Evolutionary conservation across 148 eudicot genomes (phyloP).

Genomic region (Polygonum aviculare): DNA sequence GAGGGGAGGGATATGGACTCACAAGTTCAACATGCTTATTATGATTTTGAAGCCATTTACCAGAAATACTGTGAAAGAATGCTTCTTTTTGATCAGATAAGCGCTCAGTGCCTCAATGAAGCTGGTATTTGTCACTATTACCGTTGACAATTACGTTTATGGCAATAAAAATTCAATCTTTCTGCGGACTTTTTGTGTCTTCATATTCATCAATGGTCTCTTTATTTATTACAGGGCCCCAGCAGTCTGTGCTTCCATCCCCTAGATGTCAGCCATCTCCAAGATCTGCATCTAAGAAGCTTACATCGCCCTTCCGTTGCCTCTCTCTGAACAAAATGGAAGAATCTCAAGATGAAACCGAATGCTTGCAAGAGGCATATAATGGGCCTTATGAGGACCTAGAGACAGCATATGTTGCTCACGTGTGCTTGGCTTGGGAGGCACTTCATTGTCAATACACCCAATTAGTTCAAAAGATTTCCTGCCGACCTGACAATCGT

Average conservation of each 20-base stretch:
- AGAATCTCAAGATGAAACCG: constrained; percentile 57
- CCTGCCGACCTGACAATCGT: constrained; percentile 56
- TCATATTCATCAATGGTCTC: neutral
- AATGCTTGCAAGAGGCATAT: constrained; percentile 61
- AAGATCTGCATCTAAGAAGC: constrained; percentile 65
- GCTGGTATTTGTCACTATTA: constrained; percentile 37
- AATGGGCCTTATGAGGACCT: constrained; percentile 55
- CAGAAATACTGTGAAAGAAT: constrained; percentile 79
- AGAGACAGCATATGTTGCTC: constrained; percentile 61
- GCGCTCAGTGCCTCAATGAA: constrained; percentile 74
- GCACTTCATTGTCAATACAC: constrained; percentile 90
- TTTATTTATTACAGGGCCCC: constrained; percentile 33
- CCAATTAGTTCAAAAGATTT: constrained; percentile 67
- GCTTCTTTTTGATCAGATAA: constrained; percentile 74
- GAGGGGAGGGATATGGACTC: constrained; percentile 73
- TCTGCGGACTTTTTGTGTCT: neutral
- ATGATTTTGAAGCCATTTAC: constrained; percentile 72
- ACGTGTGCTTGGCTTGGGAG: constrained; percentile 47
- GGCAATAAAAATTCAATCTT: neutral
- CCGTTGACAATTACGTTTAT: constrained; percentile 12
- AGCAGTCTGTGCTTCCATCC: constrained; percentile 23
- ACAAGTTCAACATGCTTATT: constrained; percentile 62
- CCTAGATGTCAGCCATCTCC: constrained; percentile 57
- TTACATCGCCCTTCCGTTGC: constrained; percentile 72
- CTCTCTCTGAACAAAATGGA: constrained; percentile 75